Conservation (phyloP, 2,329 filamentous ascomycete species). For the Talaromyces sp. region DNA sequence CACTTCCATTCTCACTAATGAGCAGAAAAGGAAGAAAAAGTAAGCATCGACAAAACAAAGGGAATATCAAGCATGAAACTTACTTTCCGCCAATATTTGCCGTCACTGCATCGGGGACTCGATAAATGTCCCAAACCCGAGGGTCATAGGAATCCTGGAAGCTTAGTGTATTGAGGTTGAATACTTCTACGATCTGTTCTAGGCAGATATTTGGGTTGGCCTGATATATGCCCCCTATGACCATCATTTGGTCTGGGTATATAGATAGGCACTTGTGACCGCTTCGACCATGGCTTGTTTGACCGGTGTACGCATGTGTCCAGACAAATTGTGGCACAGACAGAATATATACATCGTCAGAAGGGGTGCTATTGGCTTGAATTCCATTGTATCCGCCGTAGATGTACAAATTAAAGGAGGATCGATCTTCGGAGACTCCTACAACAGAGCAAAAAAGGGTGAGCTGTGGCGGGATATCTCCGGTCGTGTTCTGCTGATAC, state of each 20-base stretch:
- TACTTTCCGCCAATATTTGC: slow-evolving; percentile 32
- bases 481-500: slow-evolving; percentile 36
- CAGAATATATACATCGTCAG: slow-evolving; percentile 28
- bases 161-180: slow-evolving; percentile 28
- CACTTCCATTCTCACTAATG: slow-evolving; percentile 25
- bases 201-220: slow-evolving; percentile 38
- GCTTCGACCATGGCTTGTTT: slow-evolving; percentile 19
- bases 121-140: slow-evolving; percentile 24
- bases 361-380: slow-evolving; percentile 15
- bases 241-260: slow-evolving; percentile 46
- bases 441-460: slow-evolving; percentile 38
- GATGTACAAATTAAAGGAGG: slow-evolving; percentile 31
- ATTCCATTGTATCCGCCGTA: slow-evolving; percentile 29
- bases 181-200: slow-evolving; percentile 48
- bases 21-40: neutral
- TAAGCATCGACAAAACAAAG: neutral
- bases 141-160: slow-evolving; percentile 29
- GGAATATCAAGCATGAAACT: slow-evolving; percentile 7
- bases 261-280: slow-evolving; percentile 28
- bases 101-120: slow-evolving; percentile 23
- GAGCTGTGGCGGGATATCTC: slow-evolving; percentile 27
- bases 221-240: slow-evolving; percentile 28
- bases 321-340: slow-evolving; percentile 31
- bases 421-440: slow-evolving; percentile 32
- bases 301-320: slow-evolving; percentile 21